These are phyloP conservation scores for Huntiella decipiens DNA, from an alignment of 2,329 filamentous ascomycete genomes.

Conservation along the genomic window DNA sequence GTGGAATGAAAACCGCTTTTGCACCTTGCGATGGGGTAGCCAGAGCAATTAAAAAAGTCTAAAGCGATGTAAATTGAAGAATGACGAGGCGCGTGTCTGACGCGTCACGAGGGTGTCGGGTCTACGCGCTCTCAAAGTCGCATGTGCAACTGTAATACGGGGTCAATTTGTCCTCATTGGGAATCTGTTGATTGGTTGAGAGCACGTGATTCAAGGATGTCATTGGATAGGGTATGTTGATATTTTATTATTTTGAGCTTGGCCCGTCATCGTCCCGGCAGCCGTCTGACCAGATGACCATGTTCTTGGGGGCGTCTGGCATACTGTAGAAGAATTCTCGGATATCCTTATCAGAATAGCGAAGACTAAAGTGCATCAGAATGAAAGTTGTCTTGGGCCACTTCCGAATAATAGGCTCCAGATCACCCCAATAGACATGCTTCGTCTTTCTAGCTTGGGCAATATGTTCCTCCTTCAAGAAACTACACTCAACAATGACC, in stretches of 20 bases:
- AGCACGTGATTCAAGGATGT: no score
- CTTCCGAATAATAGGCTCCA: conserved; percentile 24
- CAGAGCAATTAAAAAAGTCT: no score
- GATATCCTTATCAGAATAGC: conserved; percentile 24
- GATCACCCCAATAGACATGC: conserved; percentile 27
- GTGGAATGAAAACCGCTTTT: no score
- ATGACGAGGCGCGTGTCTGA: no score
- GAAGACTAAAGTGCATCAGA: conserved; percentile 28
- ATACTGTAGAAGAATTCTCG: conserved; percentile 23
- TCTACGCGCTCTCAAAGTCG: no score
- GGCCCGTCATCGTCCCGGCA: conserved; percentile 8
- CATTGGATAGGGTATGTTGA: not conserved
- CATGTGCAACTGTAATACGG: no score
- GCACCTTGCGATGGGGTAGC: no score
- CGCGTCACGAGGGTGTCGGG: no score
- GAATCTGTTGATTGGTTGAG: no score
- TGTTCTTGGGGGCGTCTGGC: conserved; percentile 22
- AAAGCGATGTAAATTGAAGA: no score
- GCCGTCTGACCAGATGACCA: conserved; percentile 29
- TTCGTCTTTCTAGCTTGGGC: conserved; percentile 26
- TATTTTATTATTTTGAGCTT: not conserved
- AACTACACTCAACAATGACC: conserved; percentile 31
- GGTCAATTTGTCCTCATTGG: no score
- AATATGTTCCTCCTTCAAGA: conserved; percentile 24
- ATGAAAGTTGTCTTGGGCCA: conserved; percentile 27